phyloP scores from a whole-genome alignment of 345 rosid genomes.

The Erysimum cheiranthoides region DNA sequence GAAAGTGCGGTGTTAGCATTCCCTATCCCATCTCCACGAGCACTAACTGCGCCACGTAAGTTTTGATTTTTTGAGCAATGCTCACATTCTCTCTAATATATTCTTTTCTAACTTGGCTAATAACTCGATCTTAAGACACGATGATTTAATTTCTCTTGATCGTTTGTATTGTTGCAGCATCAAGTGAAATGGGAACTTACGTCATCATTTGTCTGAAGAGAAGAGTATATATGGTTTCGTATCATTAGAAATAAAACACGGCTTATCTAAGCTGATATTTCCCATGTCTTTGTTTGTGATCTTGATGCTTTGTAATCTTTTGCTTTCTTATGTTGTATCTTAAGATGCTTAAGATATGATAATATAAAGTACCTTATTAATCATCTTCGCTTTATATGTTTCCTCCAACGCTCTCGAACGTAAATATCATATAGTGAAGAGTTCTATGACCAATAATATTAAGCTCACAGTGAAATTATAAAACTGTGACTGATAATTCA shows the following conservation, averaged over 20 bases:
- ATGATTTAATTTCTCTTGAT: neutral
- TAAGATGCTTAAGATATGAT: slow-evolving; percentile 29
- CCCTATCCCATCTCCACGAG: slow-evolving; percentile 60
- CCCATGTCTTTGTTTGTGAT: slow-evolving; percentile 16
- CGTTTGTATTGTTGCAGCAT: slow-evolving; percentile 37
- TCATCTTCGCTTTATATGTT: neutral
- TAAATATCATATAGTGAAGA: neutral
- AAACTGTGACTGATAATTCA: neutral
- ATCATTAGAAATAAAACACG: slow-evolving; percentile 13
- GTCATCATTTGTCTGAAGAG: neutral
- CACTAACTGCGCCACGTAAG: slow-evolving; percentile 60
- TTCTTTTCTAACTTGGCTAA: neutral
- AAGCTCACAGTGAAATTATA: neutral
- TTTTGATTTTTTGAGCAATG: neutral
- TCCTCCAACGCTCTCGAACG: neutral
- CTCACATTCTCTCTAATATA: neutral
- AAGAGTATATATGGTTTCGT: slow-evolving; percentile 5
- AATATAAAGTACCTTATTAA: neutral
- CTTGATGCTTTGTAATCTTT: slow-evolving; percentile 22
- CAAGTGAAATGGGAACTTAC: slow-evolving; percentile 32
- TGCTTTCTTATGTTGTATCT: slow-evolving; percentile 8
- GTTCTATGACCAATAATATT: neutral
- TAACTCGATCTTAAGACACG: neutral
- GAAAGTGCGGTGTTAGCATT: slow-evolving; percentile 53
- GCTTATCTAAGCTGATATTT: neutral